Evolutionary conservation across 2,329 filamentous ascomycete genomes (phyloP).

Genomic region (Blastomyces silverae): DNA sequence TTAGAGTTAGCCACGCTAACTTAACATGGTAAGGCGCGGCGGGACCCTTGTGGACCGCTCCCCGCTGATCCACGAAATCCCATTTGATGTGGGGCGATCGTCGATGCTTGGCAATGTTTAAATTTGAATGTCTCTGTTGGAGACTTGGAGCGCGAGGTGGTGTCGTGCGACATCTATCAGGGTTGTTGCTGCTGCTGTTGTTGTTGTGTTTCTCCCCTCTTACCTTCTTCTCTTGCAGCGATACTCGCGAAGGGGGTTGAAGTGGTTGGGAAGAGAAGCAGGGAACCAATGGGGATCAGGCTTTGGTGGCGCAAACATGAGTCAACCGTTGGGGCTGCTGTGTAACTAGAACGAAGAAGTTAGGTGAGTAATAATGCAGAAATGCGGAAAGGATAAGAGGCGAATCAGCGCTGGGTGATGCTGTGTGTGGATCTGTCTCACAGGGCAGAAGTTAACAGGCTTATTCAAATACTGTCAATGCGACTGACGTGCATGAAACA

Average conservation of each 20-base stretch:
- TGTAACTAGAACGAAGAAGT: neutral
- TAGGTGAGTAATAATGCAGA: neutral
- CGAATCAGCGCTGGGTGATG: neutral
- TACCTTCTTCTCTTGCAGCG: conserved; percentile 1
- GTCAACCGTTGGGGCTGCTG: conserved; percentile 6
- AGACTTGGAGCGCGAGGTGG: neutral
- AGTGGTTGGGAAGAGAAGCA: neutral
- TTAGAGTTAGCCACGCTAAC: neutral
- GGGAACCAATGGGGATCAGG: neutral
- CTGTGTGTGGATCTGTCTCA: neutral
- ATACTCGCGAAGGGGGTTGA: neutral
- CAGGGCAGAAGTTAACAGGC: neutral
- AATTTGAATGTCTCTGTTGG: neutral
- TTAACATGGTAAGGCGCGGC: neutral
- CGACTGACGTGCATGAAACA: neutral
- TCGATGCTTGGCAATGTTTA: conserved; percentile 11
- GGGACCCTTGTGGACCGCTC: too few species aligned
- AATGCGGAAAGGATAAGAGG: neutral
- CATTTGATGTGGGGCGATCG: conserved; percentile 3
- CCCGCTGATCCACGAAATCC: neutral
- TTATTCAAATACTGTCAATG: neutral
- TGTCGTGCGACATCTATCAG: conserved; percentile 1
- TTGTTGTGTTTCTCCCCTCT: too few species aligned
- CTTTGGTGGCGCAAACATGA: conserved; percentile 6
- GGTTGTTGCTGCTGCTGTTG: too few species aligned